Evolutionary conservation across 805 yeast species (phyloP).

Genomic region (Torulaspora maleeae): DNA sequence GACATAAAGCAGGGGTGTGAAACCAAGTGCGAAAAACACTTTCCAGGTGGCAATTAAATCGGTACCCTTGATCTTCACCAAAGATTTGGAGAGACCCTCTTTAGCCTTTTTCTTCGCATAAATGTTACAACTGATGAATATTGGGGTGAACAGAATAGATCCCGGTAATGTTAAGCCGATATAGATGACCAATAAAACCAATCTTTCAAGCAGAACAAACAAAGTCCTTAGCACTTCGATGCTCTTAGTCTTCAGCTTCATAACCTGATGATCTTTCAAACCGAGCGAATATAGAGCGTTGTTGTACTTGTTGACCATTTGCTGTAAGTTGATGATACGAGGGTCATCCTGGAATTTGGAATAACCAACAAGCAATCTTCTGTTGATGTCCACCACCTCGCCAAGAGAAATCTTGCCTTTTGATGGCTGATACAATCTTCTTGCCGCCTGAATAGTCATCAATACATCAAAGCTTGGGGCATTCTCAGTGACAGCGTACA

Average conservation of each 20-base stretch:
- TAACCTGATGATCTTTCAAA: constrained; percentile 67
- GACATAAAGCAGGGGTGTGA: constrained; percentile 80
- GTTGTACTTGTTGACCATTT: constrained; percentile 66
- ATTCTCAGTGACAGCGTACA: constrained; percentile 85
- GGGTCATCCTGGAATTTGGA: constrained; percentile 71
- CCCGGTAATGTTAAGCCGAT: constrained; percentile 77
- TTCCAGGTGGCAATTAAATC: constrained; percentile 98
- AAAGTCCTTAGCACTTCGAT: constrained; percentile 44
- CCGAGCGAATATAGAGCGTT: constrained; percentile 58
- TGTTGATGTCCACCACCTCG: constrained; percentile 78
- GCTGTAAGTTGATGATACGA: constrained; percentile 54
- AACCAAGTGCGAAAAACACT: constrained; percentile 71
- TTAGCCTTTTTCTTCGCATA: constrained; percentile 69
- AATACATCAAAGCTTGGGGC: constrained; percentile 90
- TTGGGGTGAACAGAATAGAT: constrained; percentile 74
- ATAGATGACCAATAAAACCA: constrained; percentile 48
- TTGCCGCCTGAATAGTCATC: constrained; percentile 90
- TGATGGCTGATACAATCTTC: constrained; percentile 74
- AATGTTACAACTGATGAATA: constrained; percentile 65
- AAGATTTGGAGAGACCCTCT: constrained; percentile 81
- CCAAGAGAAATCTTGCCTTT: constrained; percentile 64
- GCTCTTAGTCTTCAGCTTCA: constrained; percentile 40
- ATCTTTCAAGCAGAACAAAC: constrained; percentile 49
- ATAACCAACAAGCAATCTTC: constrained; percentile 81
- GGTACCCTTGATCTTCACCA: constrained; percentile 82